A percentile compares a stretch with the other conserved stretches of the same genome.
phyloP scores from a whole-genome alignment of 805 yeast species.

The Wickerhamomyces silvicola region DNA sequence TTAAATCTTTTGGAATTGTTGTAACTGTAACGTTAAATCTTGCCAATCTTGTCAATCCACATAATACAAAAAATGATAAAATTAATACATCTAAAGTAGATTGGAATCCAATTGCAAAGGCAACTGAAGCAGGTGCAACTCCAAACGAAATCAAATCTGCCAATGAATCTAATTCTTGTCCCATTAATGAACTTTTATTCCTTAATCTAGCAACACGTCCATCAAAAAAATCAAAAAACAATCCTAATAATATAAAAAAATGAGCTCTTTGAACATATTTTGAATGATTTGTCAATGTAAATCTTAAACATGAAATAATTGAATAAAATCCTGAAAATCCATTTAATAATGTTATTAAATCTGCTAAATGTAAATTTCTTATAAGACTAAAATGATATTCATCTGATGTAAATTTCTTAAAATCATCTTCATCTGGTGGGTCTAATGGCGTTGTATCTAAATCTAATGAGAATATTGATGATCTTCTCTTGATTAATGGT shows the following conservation, averaged over 20 bases:
- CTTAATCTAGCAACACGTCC: conserved; percentile 95
- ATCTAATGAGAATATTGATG: conserved; percentile 48
- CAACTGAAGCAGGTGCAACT: conserved; percentile 91
- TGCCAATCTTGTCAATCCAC: conserved; percentile 92
- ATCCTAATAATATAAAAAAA: conserved; percentile 81
- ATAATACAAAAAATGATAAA: conserved; percentile 78
- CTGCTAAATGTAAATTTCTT: conserved; percentile 89
- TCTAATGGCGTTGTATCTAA: conserved; percentile 44
- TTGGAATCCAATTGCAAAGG: conserved; percentile 85
- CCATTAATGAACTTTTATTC: conserved; percentile 87
- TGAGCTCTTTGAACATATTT: conserved; percentile 84
- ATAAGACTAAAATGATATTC: conserved; percentile 80
- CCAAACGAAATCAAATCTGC: conserved; percentile 95
- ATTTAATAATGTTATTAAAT: conserved; percentile 88
- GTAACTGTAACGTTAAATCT: conserved; percentile 93
- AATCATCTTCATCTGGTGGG: conserved; percentile 72
- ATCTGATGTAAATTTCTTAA: conserved; percentile 75
- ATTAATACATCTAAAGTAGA: conserved; percentile 73
- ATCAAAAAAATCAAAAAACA: conserved; percentile 93
- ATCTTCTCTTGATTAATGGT: conserved; percentile 39
- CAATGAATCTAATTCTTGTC: conserved; percentile 94
- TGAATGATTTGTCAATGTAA: conserved; percentile 59
- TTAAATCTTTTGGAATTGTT: conserved; percentile 81
- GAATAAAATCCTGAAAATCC: conserved; percentile 93
- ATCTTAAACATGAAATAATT: conserved; percentile 78